Base-by-base conservation (phyloP, 768 basidiomycete species). In the Lactifluus pinguis region DNA sequence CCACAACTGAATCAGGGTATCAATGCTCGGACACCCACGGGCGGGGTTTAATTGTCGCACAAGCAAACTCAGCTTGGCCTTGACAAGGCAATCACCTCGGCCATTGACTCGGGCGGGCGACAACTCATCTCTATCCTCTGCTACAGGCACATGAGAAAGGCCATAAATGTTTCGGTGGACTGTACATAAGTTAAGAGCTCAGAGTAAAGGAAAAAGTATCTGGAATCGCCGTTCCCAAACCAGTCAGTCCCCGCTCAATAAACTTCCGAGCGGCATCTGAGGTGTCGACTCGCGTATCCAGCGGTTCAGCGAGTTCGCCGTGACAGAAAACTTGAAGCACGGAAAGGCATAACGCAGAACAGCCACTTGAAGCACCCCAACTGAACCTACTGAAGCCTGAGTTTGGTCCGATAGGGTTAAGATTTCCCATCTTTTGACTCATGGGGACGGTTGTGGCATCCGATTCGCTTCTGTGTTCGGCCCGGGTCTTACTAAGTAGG, bases 21-120 rank as follows among this genome's bases (percentile, higher is more conserved):
- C n/a, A 47, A 29, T 15, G n/a, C 17, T 15, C 51, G 45, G 50
- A 51, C 55, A 57, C 47, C 21, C 41, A 52, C 53, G 32, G 44
- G 49, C 54, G 49, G 59, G 48, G 45, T 61, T 56, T 61, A 38
- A 48, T 53, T 21, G 36, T 21, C 55, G 17, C 7, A 38, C 55
- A 49, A 19, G 29, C 21, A 53, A 57, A 57, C 39, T 44, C 55
- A 38, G 48, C 47, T 15, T 17, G 29, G 21, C 55, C 25, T 39
- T 48, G 47, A 49, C 36, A 21, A 52, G 45, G 21, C 2, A 8
- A 47, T 47, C 45, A 47, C 21, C 21, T 47, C 45, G 45, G 45
- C 21, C 21, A 25, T 47, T 11, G 45, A 47, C 21, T 47, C 45
- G 45, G 45, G 44, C n/a, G 44, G 19, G 9, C 42, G n/a, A 6